phyloP scores from a whole-genome alignment of 805 yeast genomes.

The Kuraishia capsulata region DNA sequence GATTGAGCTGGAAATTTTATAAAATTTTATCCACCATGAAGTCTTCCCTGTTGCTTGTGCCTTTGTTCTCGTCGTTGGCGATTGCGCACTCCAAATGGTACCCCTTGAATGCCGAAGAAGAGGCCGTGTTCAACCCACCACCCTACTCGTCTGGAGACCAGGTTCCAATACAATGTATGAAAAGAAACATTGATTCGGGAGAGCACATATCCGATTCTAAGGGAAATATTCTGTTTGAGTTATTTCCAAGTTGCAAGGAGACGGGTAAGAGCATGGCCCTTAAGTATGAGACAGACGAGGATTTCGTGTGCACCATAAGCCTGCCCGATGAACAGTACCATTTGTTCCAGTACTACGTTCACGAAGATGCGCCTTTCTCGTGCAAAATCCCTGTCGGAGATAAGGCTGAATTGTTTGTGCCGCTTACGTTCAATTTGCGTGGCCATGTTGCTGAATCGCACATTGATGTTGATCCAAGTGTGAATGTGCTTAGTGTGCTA shows the following conservation, averaged over 20 bases:
- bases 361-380: slow-evolving; percentile 68
- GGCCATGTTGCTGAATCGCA: slow-evolving; percentile 63
- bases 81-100: background rate
- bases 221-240: slow-evolving; percentile 45
- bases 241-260: slow-evolving; percentile 58
- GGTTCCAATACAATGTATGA: slow-evolving; percentile 49
- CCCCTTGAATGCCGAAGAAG: slow-evolving; percentile 1
- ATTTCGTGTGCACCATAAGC: slow-evolving; percentile 49
- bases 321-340: slow-evolving; percentile 62
- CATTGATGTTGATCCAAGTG: slow-evolving; percentile 50
- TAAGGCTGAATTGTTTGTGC: slow-evolving; percentile 35
- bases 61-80: background rate
- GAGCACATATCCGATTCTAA: slow-evolving; percentile 64
- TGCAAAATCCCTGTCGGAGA: slow-evolving; percentile 51
- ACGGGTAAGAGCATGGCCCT: slow-evolving; percentile 52
- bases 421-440: slow-evolving; percentile 53
- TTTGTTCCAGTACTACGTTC: slow-evolving; percentile 65
- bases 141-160: slow-evolving; percentile 22
- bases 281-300: slow-evolving; percentile 40
- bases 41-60: too few species aligned
- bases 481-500: slow-evolving; percentile 42
- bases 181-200: slow-evolving; percentile 64
- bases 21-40: too few species aligned
- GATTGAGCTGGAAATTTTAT: too few species aligned
- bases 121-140: background rate